Conservation (phyloP, 139 green algal species). For the Dunaliella sp. region DNA sequence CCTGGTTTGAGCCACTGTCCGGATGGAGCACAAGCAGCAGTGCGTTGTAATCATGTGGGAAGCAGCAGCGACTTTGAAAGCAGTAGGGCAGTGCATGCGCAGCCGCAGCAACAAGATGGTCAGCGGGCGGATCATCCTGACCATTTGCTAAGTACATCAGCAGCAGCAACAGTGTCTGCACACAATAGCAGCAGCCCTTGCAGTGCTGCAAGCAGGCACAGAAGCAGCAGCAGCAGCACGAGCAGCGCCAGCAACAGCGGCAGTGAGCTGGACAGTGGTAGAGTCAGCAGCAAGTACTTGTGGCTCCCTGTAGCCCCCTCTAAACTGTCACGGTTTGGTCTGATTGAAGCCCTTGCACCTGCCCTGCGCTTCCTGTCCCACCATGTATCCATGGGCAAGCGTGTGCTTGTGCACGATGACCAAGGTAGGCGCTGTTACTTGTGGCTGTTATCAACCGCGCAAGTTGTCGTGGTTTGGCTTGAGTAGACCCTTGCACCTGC, state of each 20-base stretch:
- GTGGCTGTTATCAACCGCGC: slow-evolving; percentile 31
- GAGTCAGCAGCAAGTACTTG: slow-evolving; percentile 26
- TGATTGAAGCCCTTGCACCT: slow-evolving; percentile 34
- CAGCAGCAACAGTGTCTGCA: too few species aligned
- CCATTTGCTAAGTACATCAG: too few species aligned
- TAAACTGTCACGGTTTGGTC: slow-evolving; percentile 35
- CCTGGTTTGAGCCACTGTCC: too few species aligned
- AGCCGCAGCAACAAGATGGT: too few species aligned
- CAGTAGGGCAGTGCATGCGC: too few species aligned
- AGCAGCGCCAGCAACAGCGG: background rate
- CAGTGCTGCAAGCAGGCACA: background rate
- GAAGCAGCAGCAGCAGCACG: background rate
- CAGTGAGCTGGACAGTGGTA: background rate
- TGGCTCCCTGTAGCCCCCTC: slow-evolving; percentile 33
- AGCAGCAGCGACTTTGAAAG: too few species aligned
- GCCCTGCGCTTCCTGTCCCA: slow-evolving; percentile 47
- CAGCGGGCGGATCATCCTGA: too few species aligned
- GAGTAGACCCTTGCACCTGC: slow-evolving; percentile 33
- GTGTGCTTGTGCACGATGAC: slow-evolving; percentile 52
- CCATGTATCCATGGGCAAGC: slow-evolving; percentile 30
- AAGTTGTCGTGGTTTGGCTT: slow-evolving; percentile 42
- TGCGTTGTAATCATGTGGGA: too few species aligned
- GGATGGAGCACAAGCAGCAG: too few species aligned
- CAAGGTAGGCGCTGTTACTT: slow-evolving; percentile 58
- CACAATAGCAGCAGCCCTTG: background rate